phyloP scores from a whole-genome alignment of 805 yeast species.

The Wickerhamiella spandovensis region DNA sequence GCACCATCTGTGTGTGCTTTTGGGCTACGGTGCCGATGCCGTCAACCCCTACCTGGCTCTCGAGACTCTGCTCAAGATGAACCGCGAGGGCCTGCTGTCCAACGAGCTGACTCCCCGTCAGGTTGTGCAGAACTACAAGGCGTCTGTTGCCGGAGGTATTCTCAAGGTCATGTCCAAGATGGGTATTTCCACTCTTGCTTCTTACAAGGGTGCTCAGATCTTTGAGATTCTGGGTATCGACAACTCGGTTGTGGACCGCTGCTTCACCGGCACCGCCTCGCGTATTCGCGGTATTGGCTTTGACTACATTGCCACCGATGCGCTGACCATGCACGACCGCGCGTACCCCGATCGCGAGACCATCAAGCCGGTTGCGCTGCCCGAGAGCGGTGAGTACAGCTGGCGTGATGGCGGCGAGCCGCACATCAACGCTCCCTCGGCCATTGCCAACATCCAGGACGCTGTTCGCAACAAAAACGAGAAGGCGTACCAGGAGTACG shows the following conservation, averaged over 20 bases:
- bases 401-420: conserved; percentile 99
- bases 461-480: conserved; percentile 97
- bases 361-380: conserved; percentile 57
- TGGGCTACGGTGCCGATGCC: conserved; percentile 97
- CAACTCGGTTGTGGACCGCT: conserved; percentile 85
- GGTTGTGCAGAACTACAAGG: conserved; percentile 65
- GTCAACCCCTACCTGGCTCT: conserved; percentile 86
- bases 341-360: conserved; percentile 76
- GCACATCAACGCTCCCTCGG: conserved; percentile 87
- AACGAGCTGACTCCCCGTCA: conserved; percentile 41
- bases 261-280: conserved; percentile 95
- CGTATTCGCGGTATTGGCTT: conserved; percentile 92
- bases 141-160: conserved; percentile 81
- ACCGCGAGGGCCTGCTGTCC: conserved; percentile 51
- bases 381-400: conserved; percentile 94
- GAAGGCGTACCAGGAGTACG: conserved; percentile 78
- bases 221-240: conserved; percentile 95
- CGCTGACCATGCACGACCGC: conserved; percentile 82
- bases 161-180: conserved; percentile 96
- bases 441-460: conserved; percentile 90
- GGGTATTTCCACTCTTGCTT: conserved; percentile 97
- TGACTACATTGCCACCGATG: conserved; percentile 93
- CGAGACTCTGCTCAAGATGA: conserved; percentile 77
- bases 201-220: conserved; percentile 98
- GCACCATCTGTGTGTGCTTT: conserved; percentile 85